These are phyloP conservation scores for Phytophthora sansomeana DNA, from an alignment of 352 stramenopile species.

Conservation along the genomic window DNA sequence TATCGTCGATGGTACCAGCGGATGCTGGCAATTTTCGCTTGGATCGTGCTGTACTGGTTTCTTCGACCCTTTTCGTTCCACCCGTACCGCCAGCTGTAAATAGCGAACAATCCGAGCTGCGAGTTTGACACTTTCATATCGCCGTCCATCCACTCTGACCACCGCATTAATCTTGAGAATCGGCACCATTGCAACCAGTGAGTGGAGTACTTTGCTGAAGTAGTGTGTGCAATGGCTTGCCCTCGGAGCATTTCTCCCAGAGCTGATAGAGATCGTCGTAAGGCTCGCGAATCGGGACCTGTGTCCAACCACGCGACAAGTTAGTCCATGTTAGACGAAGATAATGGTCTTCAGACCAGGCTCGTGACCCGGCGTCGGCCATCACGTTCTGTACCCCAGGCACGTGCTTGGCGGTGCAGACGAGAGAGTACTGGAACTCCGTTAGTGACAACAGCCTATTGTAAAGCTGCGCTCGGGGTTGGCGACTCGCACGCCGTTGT, in stretches of 20 bases:
- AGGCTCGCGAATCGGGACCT: conserved; percentile 6
- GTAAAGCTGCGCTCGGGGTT: conserved; percentile 13
- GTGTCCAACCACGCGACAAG: conserved; percentile 12
- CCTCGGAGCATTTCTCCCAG: conserved; percentile 15
- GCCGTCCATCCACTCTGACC: not conserved
- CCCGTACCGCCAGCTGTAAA: conserved; percentile 16
- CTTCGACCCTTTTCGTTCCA: not conserved
- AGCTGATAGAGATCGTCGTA: conserved; percentile 29
- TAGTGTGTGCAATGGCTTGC: conserved; percentile 18
- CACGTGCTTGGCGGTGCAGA: conserved; percentile 20
- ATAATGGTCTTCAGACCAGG: conserved; percentile 4
- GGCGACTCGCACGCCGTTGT: not conserved
- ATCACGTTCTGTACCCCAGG: conserved; percentile 14
- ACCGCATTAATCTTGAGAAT: conserved; percentile 10
- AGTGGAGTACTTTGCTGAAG: conserved; percentile 9
- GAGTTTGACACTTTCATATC: not conserved
- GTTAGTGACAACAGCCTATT: conserved; percentile 17
- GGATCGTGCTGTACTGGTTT: conserved; percentile 16
- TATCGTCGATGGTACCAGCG: conserved; percentile 12
- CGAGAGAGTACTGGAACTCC: conserved; percentile 8
- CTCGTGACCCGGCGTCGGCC: conserved; percentile 24
- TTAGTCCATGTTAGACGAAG: conserved; percentile 22
- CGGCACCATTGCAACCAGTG: conserved; percentile 21
- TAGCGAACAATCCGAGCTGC: conserved; percentile 12
- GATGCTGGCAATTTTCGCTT: not conserved